Conservation (phyloP, 2,329 filamentous ascomycete species). For the Fusarium verrucosum region DNA sequence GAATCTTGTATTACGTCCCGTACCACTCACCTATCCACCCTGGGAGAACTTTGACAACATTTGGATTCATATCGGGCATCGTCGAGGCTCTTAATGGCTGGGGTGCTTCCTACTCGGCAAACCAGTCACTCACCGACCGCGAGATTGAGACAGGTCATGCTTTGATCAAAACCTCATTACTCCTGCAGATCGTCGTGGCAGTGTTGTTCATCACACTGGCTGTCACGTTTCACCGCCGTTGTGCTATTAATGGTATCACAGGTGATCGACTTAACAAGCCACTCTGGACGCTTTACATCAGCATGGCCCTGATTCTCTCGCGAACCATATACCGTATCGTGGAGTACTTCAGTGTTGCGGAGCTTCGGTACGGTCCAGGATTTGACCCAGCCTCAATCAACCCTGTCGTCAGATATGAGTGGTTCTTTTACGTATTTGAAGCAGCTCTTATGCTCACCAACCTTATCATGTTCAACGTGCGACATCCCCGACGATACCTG, state of each 20-base stretch:
- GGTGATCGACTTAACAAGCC: slow-evolving; percentile 48
- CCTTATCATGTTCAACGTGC: slow-evolving; percentile 58
- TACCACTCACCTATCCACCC: slow-evolving; percentile 64
- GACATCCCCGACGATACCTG: slow-evolving; percentile 62
- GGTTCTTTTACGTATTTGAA: slow-evolving; percentile 69
- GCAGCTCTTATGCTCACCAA: slow-evolving; percentile 62
- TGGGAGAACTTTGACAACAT: slow-evolving; percentile 56
- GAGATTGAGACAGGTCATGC: slow-evolving; percentile 55
- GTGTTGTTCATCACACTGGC: slow-evolving; percentile 60
- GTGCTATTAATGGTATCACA: slow-evolving; percentile 49
- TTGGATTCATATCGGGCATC: slow-evolving; percentile 56
- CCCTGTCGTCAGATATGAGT: slow-evolving; percentile 64
- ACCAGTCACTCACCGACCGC: slow-evolving; percentile 51
- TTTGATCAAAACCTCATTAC: slow-evolving; percentile 61
- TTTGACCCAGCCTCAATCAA: slow-evolving; percentile 52
- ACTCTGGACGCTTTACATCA: slow-evolving; percentile 62
- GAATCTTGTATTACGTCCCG: slow-evolving; percentile 65
- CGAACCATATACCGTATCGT: slow-evolving; percentile 67
- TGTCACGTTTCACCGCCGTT: slow-evolving; percentile 58
- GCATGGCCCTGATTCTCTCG: slow-evolving; percentile 58
- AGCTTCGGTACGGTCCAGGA: slow-evolving; percentile 51
- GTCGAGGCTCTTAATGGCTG: slow-evolving; percentile 59
- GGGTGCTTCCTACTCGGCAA: slow-evolving; percentile 59
- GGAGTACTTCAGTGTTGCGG: slow-evolving; percentile 65
- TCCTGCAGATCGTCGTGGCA: slow-evolving; percentile 65